These are phyloP conservation scores for Amaranthus cruentus DNA, from an alignment of 148 eudicot genomes.

Conservation along the genomic window DNA sequence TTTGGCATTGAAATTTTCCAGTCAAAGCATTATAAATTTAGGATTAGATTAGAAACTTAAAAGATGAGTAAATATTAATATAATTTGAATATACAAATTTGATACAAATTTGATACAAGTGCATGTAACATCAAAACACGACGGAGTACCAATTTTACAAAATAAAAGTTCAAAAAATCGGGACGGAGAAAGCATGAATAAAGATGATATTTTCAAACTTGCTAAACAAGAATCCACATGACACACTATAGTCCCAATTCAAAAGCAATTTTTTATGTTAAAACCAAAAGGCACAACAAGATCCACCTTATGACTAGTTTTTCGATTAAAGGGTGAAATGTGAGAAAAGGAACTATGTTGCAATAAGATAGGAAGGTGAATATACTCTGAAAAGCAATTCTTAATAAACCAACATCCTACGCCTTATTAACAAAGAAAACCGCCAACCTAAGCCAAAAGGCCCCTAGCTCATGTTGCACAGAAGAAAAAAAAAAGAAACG, in stretches of 20 bases:
- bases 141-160: neutral
- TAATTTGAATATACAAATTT: neutral
- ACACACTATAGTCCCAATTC: neutral
- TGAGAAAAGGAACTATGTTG: neutral
- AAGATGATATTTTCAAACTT: neutral
- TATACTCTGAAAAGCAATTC: neutral
- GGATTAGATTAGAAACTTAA: no score
- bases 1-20: no score
- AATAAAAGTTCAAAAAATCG: neutral
- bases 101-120: slow-evolving; percentile 2
- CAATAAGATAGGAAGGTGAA: neutral
- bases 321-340: neutral
- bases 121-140: neutral
- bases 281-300: no score
- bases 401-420: no score
- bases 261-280: no score
- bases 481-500: neutral
- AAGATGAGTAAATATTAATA: no score
- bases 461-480: neutral
- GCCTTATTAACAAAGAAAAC: neutral
- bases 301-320: neutral
- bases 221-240: neutral
- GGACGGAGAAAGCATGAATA: no score
- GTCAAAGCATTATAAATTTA: no score
- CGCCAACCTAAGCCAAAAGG: neutral